phyloP scores from a whole-genome alignment of 2,329 filamentous ascomycete species.

The Microcera coccophila region DNA sequence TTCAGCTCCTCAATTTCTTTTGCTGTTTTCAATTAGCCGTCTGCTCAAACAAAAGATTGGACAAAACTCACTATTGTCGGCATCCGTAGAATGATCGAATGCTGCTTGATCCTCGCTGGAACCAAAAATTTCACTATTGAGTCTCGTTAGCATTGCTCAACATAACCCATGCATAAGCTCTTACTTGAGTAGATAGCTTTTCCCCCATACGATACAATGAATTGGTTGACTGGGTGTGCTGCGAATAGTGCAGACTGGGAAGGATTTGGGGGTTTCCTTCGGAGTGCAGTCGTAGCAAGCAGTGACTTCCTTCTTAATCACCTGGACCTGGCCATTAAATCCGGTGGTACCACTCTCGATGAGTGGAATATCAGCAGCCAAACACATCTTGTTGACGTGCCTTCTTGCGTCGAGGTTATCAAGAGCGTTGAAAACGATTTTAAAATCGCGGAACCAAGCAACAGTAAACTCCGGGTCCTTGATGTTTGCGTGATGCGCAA shows the following conservation, averaged over 20 bases:
- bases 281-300: slow-evolving; percentile 94
- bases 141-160: not conserved
- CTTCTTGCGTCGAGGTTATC: slow-evolving; percentile 92
- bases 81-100: slow-evolving; percentile 74
- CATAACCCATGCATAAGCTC: slow-evolving; percentile 28
- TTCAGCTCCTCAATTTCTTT: slow-evolving; percentile 84
- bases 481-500: slow-evolving; percentile 91
- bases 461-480: slow-evolving; percentile 84
- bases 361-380: slow-evolving; percentile 83
- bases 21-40: slow-evolving; percentile 33
- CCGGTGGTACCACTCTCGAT: slow-evolving; percentile 97
- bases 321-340: slow-evolving; percentile 96
- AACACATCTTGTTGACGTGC: slow-evolving; percentile 96
- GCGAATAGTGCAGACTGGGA: slow-evolving; percentile 94
- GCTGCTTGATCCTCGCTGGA: slow-evolving; percentile 80
- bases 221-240: slow-evolving; percentile 95
- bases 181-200: slow-evolving; percentile 84
- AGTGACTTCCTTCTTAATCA: slow-evolving; percentile 86
- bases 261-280: slow-evolving; percentile 87
- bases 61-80: slow-evolving; percentile 63
- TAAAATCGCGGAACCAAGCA: slow-evolving; percentile 80
- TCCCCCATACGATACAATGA: slow-evolving; percentile 98
- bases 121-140: slow-evolving; percentile 72
- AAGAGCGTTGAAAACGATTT: slow-evolving; percentile 90
- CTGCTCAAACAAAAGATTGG: not conserved